Evolutionary conservation across 495 filamentous ascomycete species (phyloP).

Genomic region (Penicillium argentinense): DNA sequence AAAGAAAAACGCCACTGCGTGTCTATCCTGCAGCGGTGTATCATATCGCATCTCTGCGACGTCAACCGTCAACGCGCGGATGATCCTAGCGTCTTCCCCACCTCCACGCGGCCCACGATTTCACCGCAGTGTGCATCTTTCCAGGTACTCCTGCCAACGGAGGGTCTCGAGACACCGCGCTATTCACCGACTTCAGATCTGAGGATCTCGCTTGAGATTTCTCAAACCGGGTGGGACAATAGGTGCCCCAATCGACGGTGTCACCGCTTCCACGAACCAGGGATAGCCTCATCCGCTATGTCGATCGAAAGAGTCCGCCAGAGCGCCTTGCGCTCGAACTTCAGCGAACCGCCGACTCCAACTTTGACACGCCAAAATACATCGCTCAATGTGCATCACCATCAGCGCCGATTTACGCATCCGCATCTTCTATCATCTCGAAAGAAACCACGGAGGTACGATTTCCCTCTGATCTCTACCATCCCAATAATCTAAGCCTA

Average conservation of each 20-base stretch:
- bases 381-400: constrained; percentile 25
- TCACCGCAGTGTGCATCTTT: too few species aligned
- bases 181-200: too few species aligned
- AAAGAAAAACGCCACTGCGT: too few species aligned
- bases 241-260: too few species aligned
- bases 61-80: too few species aligned
- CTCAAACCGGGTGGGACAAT: too few species aligned
- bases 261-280: neutral
- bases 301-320: neutral
- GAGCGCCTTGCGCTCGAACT: constrained; percentile 30
- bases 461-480: neutral
- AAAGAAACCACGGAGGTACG: constrained; percentile 57
- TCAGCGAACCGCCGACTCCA: constrained; percentile 40
- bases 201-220: too few species aligned
- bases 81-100: constrained; percentile 8
- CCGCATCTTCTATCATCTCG: constrained; percentile 47
- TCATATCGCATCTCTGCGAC: too few species aligned
- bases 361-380: constrained; percentile 38
- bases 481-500: neutral
- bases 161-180: too few species aligned
- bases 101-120: neutral
- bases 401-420: constrained; percentile 36
- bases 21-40: too few species aligned
- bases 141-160: too few species aligned
- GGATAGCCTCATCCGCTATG: neutral